Evolutionary conservation across 305 asterid species (phyloP).

Genomic region (Striga hermonthica): DNA sequence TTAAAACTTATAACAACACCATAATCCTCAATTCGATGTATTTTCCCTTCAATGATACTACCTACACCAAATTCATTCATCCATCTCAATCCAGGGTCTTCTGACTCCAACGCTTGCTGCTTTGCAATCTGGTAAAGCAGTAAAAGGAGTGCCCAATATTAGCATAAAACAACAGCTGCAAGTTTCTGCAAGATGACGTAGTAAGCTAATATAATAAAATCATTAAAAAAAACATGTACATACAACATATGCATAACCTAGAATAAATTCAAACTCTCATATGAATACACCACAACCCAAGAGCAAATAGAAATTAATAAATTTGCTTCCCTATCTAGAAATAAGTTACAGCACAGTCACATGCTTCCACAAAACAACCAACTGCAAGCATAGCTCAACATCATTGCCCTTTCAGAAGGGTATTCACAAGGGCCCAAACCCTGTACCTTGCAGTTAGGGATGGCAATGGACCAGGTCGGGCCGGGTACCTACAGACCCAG

Average conservation of each 20-base stretch:
- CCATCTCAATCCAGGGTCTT: slow-evolving; percentile 55
- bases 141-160: slow-evolving; percentile 9
- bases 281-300: background rate
- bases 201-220: slow-evolving; percentile 2
- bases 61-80: slow-evolving; percentile 52
- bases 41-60: slow-evolving; percentile 68
- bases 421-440: too few relatives aligned
- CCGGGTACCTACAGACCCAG: too few relatives aligned
- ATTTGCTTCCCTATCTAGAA: background rate
- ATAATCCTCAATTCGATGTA: slow-evolving; percentile 68
- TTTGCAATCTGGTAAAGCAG: slow-evolving; percentile 62
- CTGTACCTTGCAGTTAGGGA: too few relatives aligned
- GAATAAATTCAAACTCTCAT: slow-evolving; percentile 9
- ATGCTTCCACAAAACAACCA: background rate
- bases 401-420: too few relatives aligned
- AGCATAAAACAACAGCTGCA: slow-evolving; percentile 18
- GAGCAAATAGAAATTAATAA: background rate
- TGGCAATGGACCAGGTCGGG: too few relatives aligned
- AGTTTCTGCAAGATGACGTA: background rate
- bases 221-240: background rate
- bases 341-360: background rate
- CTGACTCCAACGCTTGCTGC: slow-evolving; percentile 58
- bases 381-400: too few relatives aligned
- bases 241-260: background rate
- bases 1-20: slow-evolving; percentile 81